These are phyloP conservation scores for Exutisphaerella laricina DNA, from an alignment of 2,329 filamentous ascomycete genomes.

Conservation along the genomic window DNA sequence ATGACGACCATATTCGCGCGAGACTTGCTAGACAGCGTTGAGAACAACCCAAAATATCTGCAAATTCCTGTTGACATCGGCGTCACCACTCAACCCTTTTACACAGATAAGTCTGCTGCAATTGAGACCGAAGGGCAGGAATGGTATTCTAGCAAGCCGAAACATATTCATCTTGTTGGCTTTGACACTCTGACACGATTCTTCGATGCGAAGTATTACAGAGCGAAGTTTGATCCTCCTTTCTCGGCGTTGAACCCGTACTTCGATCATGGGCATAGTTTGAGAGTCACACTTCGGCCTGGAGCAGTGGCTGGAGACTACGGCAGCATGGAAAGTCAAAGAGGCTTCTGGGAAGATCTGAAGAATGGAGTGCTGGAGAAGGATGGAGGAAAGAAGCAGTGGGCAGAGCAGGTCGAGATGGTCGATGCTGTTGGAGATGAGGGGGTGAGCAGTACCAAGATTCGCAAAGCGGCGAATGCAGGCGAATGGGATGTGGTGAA, in stretches of 20 bases:
- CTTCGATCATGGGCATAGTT: conserved; percentile 52
- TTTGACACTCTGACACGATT: conserved; percentile 72
- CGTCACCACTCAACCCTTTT: conserved; percentile 67
- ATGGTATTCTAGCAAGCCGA: conserved; percentile 33
- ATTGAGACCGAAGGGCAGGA: conserved; percentile 44
- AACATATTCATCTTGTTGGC: conserved; percentile 64
- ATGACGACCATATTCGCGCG: conserved; percentile 67
- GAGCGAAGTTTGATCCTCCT: conserved; percentile 44
- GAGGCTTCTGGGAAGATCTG: conserved; percentile 50
- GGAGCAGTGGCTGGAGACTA: conserved; percentile 47
- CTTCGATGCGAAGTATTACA: conserved; percentile 69
- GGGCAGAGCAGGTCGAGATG: conserved; percentile 57
- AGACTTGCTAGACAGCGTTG: conserved; percentile 41
- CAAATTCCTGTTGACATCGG: conserved; percentile 56
- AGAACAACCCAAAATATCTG: conserved; percentile 15
- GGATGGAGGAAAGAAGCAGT: conserved; percentile 52
- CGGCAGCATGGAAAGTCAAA: conserved; percentile 53
- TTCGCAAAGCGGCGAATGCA: conserved; percentile 51
- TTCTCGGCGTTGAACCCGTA: conserved; percentile 56
- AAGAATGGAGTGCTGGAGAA: conserved; percentile 42
- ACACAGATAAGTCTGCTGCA: conserved; percentile 62
- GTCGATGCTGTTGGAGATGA: conserved; percentile 47
- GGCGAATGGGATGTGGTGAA: conserved; percentile 46
- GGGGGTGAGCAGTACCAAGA: conserved; percentile 55
- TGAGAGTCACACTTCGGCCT: conserved; percentile 60